phyloP scores from a whole-genome alignment of 2,329 filamentous ascomycete species.

The Seiridium cupressi region DNA sequence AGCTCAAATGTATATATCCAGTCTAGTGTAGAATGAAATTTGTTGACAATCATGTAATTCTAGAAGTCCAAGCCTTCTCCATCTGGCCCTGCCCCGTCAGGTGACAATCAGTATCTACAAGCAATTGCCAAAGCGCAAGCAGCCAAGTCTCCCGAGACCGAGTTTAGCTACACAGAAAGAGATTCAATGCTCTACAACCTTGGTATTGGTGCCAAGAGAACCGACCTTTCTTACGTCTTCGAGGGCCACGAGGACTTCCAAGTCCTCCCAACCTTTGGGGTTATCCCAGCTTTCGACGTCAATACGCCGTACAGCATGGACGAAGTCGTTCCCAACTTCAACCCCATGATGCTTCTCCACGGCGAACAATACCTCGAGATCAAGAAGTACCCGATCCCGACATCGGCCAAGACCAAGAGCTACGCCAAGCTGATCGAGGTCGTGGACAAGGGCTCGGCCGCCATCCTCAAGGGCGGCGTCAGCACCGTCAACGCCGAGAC shows the following conservation, averaged over 20 bases:
- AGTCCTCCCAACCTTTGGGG: conserved; percentile 90
- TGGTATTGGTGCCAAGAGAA: conserved; percentile 87
- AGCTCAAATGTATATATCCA: conserved; percentile 16
- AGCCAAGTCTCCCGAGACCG: conserved; percentile 56
- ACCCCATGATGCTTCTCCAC: conserved; percentile 97
- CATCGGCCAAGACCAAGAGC: conserved; percentile 71
- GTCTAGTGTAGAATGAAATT: conserved; percentile 19
- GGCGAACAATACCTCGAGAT: conserved; percentile 98
- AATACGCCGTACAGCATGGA: conserved; percentile 75
- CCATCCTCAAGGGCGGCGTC: conserved; percentile 75
- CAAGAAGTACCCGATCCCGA: conserved; percentile 87
- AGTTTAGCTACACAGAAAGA: conserved; percentile 80
- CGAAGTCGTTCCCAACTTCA: conserved; percentile 92
- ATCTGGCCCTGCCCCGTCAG: conserved; percentile 7
- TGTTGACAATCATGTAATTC: conserved; percentile 16
- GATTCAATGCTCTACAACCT: conserved; percentile 96
- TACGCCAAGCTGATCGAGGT: conserved; percentile 86
- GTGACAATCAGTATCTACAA: conserved; percentile 62
- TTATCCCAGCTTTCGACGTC: conserved; percentile 90
- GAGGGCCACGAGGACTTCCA: conserved; percentile 93
- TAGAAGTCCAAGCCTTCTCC: conserved; percentile 8
- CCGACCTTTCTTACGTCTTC: conserved; percentile 82
- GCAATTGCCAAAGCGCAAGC: conserved; percentile 75
- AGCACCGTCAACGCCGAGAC: conserved; percentile 82
- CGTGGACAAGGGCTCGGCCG: conserved; percentile 90